Evolutionary conservation across 2,329 filamentous ascomycete species (phyloP), one percentile per base, ranked within the genome.

Genomic region (Ophiognomonia clavigignenti-juglandacearum): DNA sequence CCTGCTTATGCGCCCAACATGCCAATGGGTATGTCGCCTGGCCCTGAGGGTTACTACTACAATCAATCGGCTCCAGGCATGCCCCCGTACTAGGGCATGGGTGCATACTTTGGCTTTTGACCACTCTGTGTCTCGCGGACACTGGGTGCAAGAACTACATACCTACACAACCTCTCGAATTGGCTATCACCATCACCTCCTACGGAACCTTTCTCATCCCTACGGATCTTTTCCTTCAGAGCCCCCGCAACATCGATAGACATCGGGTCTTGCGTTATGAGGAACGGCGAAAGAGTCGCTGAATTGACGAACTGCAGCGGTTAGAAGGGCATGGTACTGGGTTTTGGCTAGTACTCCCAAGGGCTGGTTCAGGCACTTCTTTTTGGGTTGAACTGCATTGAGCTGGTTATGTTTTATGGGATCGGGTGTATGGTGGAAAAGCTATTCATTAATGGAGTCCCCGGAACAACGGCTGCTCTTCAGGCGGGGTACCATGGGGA

Each of bases 1-100:
- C 63, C 73, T 32, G 47, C 45, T 0, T 54, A 48, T 22, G 56
- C 52, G 9, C 76, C 73, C 49, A 83, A 82, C 36, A 88, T 91
- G 78, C 83, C 83, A 53, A 85, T 48, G 56, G 53, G 53, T 18
- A 85, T 90, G 71, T 86, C 86, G 52, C 78, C 75, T 53, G 82
- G 71, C 59, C 75, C 78, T 59, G 75, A 83, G 63, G 74, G 74
- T 51, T 95, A 86, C 68, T 95, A 91, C 59, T 85, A 84, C 59
- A 72, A 78, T 19, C 80, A 78, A 55, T 66, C 71, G 43, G 67
- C 69, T 3, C 68, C 72, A 31, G 76, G 75, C 34, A 76, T 80
- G 64, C 70, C 82, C 53, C 85, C 81, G 63, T 85, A 83, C 59
- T 83, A 77, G 71, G 50, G 50, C 43, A 54, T 50, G 51, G 56